Evolutionary conservation across 2,329 filamentous ascomycete species (phyloP), one percentile per base, ranked within the genome.

Genomic region (Alternaria triticina): DNA sequence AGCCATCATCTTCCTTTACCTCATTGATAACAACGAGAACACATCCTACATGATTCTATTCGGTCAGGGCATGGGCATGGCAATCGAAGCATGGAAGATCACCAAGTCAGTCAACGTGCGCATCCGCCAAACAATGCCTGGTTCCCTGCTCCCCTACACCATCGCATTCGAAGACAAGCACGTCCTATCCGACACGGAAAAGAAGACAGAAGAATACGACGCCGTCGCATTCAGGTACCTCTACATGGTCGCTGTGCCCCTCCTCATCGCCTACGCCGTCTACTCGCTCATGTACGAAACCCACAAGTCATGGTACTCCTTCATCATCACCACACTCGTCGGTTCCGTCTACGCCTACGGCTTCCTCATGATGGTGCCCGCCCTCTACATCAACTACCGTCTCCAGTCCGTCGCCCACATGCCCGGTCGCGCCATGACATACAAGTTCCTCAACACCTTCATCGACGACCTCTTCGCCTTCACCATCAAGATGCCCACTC

Each of bases 31-130:
- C 84, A 96, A 94, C 70, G 94, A 97, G 62, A 96, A 96, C 79
- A 99, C 96, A 1, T 97, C 92, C 68, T 99, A 95, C 95, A 98
- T 99, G 94, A 98, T 99, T 72, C 85, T 99, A 20, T 94, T 94
- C 54, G 91, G 93, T 11, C 96, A 99, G 83, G 96, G 91, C 20
- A 89, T 97, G 66, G 94, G 94, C 54, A 92, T 93, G 59, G 80
- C 90, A 2, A 86, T 93, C 52, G 90, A 93, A 80, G 89, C 89
- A 46, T 99, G 96, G 96, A 99, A 99, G 82, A 90, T 99, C 73
- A 99, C 96, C 10, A 98, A 97, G 55, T 89, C 94, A 0, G 96
- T 98, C 73, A 89, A 99, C 74, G 92, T 99, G 61, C 90, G 93
- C 58, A 73, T 98, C 61, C 90, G 93, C 12, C 86, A 89, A 4